Evolutionary conservation across 2,329 filamentous ascomycete genomes (phyloP).

Genomic region (Onygenales sp.): DNA sequence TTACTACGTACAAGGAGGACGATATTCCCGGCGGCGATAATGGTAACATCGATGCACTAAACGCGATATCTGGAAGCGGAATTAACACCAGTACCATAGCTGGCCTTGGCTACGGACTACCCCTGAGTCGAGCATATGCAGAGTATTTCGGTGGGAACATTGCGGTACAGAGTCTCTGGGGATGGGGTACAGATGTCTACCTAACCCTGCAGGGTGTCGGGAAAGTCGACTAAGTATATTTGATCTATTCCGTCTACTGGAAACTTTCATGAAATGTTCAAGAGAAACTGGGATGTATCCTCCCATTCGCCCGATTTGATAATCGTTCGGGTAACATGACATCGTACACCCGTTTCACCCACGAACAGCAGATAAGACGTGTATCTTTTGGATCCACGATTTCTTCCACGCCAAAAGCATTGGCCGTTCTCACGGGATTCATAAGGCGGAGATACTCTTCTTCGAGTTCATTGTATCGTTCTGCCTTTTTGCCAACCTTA

Average conservation of each 20-base stretch:
- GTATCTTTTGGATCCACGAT: slow-evolving; percentile 56
- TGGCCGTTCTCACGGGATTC: slow-evolving; percentile 56
- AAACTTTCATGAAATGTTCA: background rate
- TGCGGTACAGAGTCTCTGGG: slow-evolving; percentile 86
- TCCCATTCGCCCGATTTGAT: slow-evolving; percentile 30
- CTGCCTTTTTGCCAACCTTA: slow-evolving; percentile 40
- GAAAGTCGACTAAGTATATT: slow-evolving; percentile 28
- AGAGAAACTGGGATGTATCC: slow-evolving; percentile 34
- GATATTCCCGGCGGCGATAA: slow-evolving; percentile 41
- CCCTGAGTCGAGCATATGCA: slow-evolving; percentile 83
- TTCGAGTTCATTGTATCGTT: slow-evolving; percentile 47
- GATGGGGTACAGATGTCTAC: slow-evolving; percentile 73
- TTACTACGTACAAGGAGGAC: slow-evolving; percentile 81
- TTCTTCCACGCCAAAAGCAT: slow-evolving; percentile 55
- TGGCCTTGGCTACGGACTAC: slow-evolving; percentile 84
- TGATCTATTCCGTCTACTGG: background rate
- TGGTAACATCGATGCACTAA: slow-evolving; percentile 57
- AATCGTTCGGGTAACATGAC: slow-evolving; percentile 42
- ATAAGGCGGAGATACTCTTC: slow-evolving; percentile 52
- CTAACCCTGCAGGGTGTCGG: slow-evolving; percentile 53
- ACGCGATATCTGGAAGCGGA: slow-evolving; percentile 62
- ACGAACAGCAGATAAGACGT: slow-evolving; percentile 44
- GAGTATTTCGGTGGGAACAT: slow-evolving; percentile 98
- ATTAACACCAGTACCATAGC: slow-evolving; percentile 76
- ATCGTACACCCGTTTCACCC: slow-evolving; percentile 48